phyloP scores from a whole-genome alignment of 2,329 filamentous ascomycete species.

The Helotiales sp. region DNA sequence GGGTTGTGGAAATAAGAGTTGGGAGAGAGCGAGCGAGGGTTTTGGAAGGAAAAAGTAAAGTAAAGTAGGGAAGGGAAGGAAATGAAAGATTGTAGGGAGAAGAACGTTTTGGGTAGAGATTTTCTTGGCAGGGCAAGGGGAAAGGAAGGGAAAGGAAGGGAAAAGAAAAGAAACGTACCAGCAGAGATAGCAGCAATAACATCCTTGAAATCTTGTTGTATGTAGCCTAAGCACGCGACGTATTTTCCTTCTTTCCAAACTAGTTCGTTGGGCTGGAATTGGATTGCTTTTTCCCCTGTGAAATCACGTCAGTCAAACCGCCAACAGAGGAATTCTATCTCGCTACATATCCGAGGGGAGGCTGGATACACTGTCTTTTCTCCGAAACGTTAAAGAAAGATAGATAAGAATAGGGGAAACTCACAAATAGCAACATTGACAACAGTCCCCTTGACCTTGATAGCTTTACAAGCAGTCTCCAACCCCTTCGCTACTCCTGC shows the following conservation, averaged over 20 bases:
- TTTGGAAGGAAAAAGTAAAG: too few relatives aligned
- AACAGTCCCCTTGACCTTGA: conserved; percentile 54
- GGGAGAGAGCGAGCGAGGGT: too few relatives aligned
- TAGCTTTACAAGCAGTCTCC: conserved; percentile 45
- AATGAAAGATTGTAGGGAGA: too few relatives aligned
- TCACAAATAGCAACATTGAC: conserved; percentile 59
- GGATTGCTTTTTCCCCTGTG: conserved; percentile 51
- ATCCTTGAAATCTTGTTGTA: conserved; percentile 49
- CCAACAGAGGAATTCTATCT: not conserved
- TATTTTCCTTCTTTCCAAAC: conserved; percentile 54
- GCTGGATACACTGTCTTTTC: not conserved
- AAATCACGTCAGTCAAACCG: too few relatives aligned
- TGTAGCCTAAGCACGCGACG: conserved; percentile 37
- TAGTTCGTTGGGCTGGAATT: conserved; percentile 53
- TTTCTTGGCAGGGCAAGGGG: not conserved
- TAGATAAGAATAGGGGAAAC: not conserved
- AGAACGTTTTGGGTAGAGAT: not conserved
- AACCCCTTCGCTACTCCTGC: conserved; percentile 56
- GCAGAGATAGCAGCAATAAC: conserved; percentile 52
- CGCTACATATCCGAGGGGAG: not conserved
- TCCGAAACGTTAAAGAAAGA: not conserved
- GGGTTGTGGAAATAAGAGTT: too few relatives aligned
- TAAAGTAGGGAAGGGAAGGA: too few relatives aligned
- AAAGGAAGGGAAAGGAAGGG: not conserved
- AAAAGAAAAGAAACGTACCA: conserved; percentile 27